Base-by-base conservation (phyloP, 2,329 filamentous ascomycete genomes). In the Trichoderma asperellum region DNA sequence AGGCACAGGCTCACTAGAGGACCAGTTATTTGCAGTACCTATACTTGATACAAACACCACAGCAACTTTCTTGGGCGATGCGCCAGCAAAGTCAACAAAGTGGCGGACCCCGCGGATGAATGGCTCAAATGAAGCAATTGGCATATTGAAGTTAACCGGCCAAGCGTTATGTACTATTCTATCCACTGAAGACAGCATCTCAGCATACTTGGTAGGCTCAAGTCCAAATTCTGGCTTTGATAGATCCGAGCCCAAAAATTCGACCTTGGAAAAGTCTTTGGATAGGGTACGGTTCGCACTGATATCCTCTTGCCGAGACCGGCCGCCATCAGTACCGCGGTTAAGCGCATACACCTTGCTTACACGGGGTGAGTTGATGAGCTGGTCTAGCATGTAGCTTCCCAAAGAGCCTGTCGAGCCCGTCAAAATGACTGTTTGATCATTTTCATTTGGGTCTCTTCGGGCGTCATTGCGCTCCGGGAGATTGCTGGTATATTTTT, bases 361-460 rank as follows among this genome's bases (percentile, higher is more conserved):
- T n/a, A 79, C 75, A 1, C 68, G 68, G 2, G 70, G 53, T 6
- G 29, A 56, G 18, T 29, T 60, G 65, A 78, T 76, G 12, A 82
- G 37, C 77, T 77, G 71, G 21, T 81, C 76, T 6, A 84, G 77
- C 1, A 97, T 83, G 76, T 94, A 96, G 0, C 92, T 87, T n/a
- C 94, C 94, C n/a, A 97, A 81, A 80, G 97, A 97, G 2, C 94
- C 94, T 8, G 94, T 97, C 2, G 91, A 92, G 32, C 94, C 94
- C 2, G 94, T 97, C 12, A 97, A 81, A 77, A 97, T 90, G 16
- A 96, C 85, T 0, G 91, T 93, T 70, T 82, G 71, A 68, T 77
- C 68, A 68, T 79, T 72, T 12, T 73, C 66, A 5, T 70, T 66
- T 0, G 78, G 74, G 16, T 73, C 70, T 1, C 75, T 72, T 52